Evolutionary conservation across 2,329 filamentous ascomycete species (phyloP).

Genomic region (Pezicula radicicola): DNA sequence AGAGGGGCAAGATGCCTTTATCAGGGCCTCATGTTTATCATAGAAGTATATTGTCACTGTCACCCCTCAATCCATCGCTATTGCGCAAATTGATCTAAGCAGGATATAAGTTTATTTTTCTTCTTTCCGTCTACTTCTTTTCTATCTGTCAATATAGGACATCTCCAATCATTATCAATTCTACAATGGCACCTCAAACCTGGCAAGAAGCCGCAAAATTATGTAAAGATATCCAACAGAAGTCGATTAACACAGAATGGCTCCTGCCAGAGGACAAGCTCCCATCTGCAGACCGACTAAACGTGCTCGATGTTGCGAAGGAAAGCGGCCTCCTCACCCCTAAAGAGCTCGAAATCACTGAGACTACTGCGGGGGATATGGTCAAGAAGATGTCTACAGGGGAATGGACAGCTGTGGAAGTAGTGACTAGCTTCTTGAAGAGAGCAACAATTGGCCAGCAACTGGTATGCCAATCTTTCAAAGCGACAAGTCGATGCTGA

Average conservation of each 20-base stretch:
- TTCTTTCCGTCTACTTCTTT: too few relatives aligned
- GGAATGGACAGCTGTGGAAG: conserved; percentile 44
- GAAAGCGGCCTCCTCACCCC: not conserved
- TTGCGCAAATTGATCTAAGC: too few relatives aligned
- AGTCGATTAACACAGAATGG: conserved; percentile 9
- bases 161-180: too few relatives aligned
- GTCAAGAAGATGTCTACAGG: conserved; percentile 24
- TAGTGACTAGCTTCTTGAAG: conserved; percentile 48
- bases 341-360: conserved; percentile 47
- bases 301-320: conserved; percentile 3
- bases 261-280: conserved; percentile 4
- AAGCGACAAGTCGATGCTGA: not conserved
- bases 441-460: conserved; percentile 49
- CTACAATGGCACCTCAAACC: not conserved
- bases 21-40: too few relatives aligned
- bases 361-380: conserved; percentile 20
- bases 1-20: too few relatives aligned
- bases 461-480: conserved; percentile 26
- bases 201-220: conserved; percentile 1
- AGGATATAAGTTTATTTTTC: too few relatives aligned
- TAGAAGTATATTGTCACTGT: too few relatives aligned
- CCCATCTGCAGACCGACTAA: not conserved
- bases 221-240: conserved; percentile 4
- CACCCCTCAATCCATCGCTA: too few relatives aligned
- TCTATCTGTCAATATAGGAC: too few relatives aligned